Conservation (phyloP, 2,329 filamentous ascomycete genomes). For the Diplodia seriata region DNA sequence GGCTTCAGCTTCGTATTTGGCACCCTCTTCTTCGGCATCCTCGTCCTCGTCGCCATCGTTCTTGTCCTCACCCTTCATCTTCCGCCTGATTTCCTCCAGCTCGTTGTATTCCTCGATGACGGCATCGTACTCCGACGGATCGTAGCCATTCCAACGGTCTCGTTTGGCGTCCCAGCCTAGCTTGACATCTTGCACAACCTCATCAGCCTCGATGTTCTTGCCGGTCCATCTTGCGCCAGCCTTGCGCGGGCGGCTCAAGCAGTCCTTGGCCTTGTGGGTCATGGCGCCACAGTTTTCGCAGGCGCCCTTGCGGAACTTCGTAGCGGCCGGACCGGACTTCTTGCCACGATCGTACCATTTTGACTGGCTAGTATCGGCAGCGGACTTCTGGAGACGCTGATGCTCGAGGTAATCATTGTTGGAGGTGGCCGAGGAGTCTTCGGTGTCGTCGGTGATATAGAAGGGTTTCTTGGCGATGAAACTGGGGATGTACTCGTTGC, state of each 20-base stretch:
- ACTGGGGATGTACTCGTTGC: conserved; percentile 96
- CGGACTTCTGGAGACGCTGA: conserved; percentile 80
- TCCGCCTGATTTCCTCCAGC: conserved; percentile 74
- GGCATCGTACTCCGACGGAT: conserved; percentile 80
- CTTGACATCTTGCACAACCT: conserved; percentile 81
- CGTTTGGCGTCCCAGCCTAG: conserved; percentile 97
- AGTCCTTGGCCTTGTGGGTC: conserved; percentile 95
- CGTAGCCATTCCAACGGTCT: conserved; percentile 98
- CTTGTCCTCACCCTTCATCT: conserved; percentile 49
- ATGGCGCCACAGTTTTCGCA: conserved; percentile 98
- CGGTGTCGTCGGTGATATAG: conserved; percentile 84
- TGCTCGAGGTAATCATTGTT: conserved; percentile 92
- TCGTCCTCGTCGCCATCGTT: conserved; percentile 54
- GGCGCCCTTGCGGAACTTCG: conserved; percentile 96
- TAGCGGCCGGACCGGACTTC: conserved; percentile 83
- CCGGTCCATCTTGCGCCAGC: conserved; percentile 92
- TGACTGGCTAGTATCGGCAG: conserved; percentile 61
- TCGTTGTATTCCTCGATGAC: conserved; percentile 92
- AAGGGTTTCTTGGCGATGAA: conserved; percentile 99
- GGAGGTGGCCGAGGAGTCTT: conserved; percentile 66
- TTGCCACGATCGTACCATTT: conserved; percentile 94
- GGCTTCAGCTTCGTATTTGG: conserved; percentile 86
- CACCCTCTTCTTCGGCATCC: conserved; percentile 62
- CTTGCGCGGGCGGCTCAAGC: conserved; percentile 85
- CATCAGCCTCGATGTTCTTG: conserved; percentile 91